Evolutionary conservation across 2,329 filamentous ascomycete genomes (phyloP), one percentile per base, ranked within the genome.

Genomic region (Aspergillus sp.): DNA sequence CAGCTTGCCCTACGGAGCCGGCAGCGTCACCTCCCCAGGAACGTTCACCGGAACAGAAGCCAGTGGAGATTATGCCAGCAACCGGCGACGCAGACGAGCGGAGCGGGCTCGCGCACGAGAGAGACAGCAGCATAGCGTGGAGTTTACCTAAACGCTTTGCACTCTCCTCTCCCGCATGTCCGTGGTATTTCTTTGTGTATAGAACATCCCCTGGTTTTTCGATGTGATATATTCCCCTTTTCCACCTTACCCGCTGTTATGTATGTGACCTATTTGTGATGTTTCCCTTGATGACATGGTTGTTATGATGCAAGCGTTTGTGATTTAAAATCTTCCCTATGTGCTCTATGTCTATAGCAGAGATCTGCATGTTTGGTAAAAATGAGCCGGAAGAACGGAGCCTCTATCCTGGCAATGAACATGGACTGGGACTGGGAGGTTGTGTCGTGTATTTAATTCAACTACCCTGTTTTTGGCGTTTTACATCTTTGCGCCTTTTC

Each of bases 41-140:
- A 76, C 74, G 40, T 74, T 66, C 50, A 76, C 74, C 3, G 78
- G 76, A 9, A 79, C 76, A 1, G 77, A 79, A 52, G 72, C 74
- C 17, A 76, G 75, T 57, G 69, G 73, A 32, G 72, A 79, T 51
- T 82, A 81, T 59, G 80, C 79, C 1, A 79, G 75, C 53, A 82
- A 82, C 60, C 72, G 80, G 45, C 66, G 77, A 50, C 68, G 80
- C 53, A 70, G 80, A 62, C 71, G 80, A 49, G 80, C 80, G 14
- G 80, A 83, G 62, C 67, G 80, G 60, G 75, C 76, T 38, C 69
- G 75, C 35, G 70, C 73, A 19, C 67, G 69, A 47, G 68, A 76
- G 55, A 71, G 75, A 64, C 74, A 72, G 52, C 70, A 65, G 35
- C 71, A 72, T 26, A 70, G 71, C 47, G 78, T 79, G 16, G 78